phyloP scores from a whole-genome alignment of 768 basidiomycete genomes.

The Hypholoma sublateritium region DNA sequence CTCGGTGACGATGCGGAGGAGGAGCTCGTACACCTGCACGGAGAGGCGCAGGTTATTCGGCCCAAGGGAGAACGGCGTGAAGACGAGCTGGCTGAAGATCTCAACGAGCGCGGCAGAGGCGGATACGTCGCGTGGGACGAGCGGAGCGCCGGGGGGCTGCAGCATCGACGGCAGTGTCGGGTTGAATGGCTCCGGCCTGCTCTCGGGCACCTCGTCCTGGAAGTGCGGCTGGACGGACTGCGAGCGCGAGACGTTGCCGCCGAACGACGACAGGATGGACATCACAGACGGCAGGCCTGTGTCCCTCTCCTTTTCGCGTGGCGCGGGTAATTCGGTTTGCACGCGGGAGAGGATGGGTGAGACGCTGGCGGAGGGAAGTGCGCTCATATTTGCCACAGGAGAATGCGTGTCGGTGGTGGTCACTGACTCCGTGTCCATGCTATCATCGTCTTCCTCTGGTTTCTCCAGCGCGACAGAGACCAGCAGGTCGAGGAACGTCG shows the following conservation, averaged over 20 bases:
- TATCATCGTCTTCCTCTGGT: slow-evolving; percentile 44
- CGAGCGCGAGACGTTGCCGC: slow-evolving; percentile 53
- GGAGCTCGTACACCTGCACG: slow-evolving; percentile 47
- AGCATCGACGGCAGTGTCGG: slow-evolving; percentile 18
- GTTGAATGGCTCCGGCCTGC: slow-evolving; percentile 22
- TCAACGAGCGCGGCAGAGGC: slow-evolving; percentile 65
- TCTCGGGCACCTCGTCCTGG: slow-evolving; percentile 34
- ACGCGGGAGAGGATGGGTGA: slow-evolving; percentile 60
- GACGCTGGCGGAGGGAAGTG: slow-evolving; percentile 32
- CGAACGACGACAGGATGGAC: slow-evolving; percentile 57
- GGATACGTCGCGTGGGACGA: slow-evolving; percentile 47
- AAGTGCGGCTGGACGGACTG: slow-evolving; percentile 50
- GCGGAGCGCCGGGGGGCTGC: neutral
- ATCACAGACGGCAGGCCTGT: slow-evolving; percentile 55
- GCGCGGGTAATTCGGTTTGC: slow-evolving; percentile 50
- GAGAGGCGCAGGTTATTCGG: slow-evolving; percentile 51
- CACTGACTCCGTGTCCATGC: slow-evolving; percentile 37
- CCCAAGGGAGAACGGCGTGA: slow-evolving; percentile 59
- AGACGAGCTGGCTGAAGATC: slow-evolving; percentile 69
- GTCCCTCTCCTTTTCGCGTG: slow-evolving; percentile 42
- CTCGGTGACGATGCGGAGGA: slow-evolving; percentile 46
- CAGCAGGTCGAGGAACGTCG: slow-evolving; percentile 40
- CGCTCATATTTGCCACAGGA: slow-evolving; percentile 17
- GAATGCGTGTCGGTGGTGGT: slow-evolving; percentile 39
- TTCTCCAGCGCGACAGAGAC: slow-evolving; percentile 34